Base-by-base conservation (phyloP, 345 rosid species). In the Gossypium australe region DNA sequence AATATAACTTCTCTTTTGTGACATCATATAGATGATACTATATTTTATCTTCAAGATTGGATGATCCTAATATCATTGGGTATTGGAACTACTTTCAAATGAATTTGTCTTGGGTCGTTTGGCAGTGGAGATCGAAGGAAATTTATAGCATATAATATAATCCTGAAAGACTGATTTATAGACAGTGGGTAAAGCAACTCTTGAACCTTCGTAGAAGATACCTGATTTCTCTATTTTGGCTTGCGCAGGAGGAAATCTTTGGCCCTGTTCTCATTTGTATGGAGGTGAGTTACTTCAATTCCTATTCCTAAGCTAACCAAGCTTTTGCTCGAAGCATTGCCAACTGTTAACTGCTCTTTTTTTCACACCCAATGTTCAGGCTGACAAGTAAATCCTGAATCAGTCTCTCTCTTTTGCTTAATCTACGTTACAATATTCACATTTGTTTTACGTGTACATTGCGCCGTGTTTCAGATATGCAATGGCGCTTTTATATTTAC, bases 211-310 rank as follows among this genome's bases (percentile, higher is more conserved):
- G 9, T 47, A 24, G 25, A 2, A 73, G 52, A 56, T 76, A 38
- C 24, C 75, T 44, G 12, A 72, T 14, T 34, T 45, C 16, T 75
- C 14, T 67, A 29, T 20, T 44, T 60, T 62, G 65, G 60, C 63
- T 52, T 78, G 59, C 80, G 80, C 88, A 92, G 97, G 98, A 94
- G 86, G 98, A 94, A 85, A 94, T 94, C 74, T 94, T 94, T 84
- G 98, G 98, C 69, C 98, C 97, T 0, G 97, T 94, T 85, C 94
- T 94, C 68, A 84, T 94, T 76, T 94, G 94, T 86, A 86, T 94
- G 95, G 81, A 86, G 90, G 98, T 92, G 25, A 66, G 76, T 78
- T 73, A 59, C 38, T 11, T 78, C 64, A 56, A 75, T 70, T 8
- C 57, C 17, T 17, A 58, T 79, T 81, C 59, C 64, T 67, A 1